Conservation (phyloP, 2,329 filamentous ascomycete genomes). For the Cytospora piceae region DNA sequence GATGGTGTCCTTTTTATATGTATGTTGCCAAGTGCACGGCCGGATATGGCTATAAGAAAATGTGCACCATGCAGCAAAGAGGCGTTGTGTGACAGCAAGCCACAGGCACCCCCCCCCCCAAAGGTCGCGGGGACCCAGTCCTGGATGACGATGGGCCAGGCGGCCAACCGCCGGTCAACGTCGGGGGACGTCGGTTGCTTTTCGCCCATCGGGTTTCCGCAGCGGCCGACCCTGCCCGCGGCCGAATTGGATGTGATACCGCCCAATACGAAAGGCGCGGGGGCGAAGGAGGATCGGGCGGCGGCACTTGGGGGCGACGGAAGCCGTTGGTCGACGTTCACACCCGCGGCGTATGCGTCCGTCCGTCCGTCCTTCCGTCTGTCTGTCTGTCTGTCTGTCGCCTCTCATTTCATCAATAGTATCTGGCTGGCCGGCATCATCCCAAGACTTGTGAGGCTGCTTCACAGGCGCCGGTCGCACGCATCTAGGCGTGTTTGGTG, state of each 20-base stretch:
- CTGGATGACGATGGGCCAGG: constrained; percentile 10
- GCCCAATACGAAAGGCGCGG: constrained; percentile 14
- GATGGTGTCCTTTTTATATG: constrained; percentile 19
- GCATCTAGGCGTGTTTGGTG: constrained; percentile 17
- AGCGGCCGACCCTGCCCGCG: constrained; percentile 11
- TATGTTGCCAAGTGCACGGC: constrained; percentile 22
- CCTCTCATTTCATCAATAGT: background rate
- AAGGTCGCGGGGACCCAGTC: constrained; percentile 6
- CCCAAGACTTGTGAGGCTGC: background rate
- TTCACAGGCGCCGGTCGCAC: background rate
- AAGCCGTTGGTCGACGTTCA: background rate
- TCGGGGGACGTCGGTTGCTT: background rate
- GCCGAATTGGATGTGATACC: constrained; percentile 26
- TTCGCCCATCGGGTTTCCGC: constrained; percentile 5
- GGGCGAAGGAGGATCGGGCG: constrained; percentile 11
- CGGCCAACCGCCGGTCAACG: constrained; percentile 3
- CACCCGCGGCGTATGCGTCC: background rate
- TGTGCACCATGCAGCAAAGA: background rate
- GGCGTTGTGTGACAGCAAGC: constrained; percentile 20
- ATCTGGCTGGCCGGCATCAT: background rate
- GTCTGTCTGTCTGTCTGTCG: background rate
- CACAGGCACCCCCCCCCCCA: background rate
- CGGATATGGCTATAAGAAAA: constrained; percentile 3
- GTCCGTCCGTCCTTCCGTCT: background rate
- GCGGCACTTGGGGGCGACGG: constrained; percentile 5